phyloP scores from a whole-genome alignment of 345 rosid genomes.

The Firmiana major region DNA sequence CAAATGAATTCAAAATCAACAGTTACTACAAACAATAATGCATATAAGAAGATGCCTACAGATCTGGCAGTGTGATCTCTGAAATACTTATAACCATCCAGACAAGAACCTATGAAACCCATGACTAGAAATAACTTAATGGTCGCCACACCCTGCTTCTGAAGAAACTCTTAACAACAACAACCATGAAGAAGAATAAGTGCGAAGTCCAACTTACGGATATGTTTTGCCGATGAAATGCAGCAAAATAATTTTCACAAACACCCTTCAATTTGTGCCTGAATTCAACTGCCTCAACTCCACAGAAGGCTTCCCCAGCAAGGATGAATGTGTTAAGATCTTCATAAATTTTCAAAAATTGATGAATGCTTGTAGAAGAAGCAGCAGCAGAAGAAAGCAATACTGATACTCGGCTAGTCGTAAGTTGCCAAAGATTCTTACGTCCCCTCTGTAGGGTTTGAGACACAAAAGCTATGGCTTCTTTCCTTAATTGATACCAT shows the following conservation, averaged over 20 bases:
- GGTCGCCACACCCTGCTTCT: not conserved
- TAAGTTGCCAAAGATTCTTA: constrained; percentile 97
- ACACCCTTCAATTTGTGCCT: constrained; percentile 88
- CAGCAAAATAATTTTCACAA: constrained; percentile 72
- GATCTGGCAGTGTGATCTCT: not conserved
- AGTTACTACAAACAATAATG: not conserved
- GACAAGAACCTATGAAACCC: not conserved
- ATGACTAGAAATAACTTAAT: not conserved
- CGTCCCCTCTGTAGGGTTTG: constrained; percentile 89
- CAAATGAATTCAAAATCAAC: not conserved
- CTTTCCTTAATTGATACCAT: constrained; percentile 91
- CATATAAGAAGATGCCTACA: not conserved
- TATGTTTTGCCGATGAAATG: constrained; percentile 89
- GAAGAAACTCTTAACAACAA: not conserved
- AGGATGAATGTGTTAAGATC: constrained; percentile 80
- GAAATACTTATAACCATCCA: not conserved
- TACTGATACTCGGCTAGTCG: constrained; percentile 85
- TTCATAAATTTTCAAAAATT: constrained; percentile 88
- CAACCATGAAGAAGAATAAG: not conserved
- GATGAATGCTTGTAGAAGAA: constrained; percentile 88
- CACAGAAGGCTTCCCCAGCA: constrained; percentile 98
- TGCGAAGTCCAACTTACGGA: constrained; percentile 52
- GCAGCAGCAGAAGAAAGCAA: constrained; percentile 83
- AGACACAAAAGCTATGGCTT: constrained; percentile 78
- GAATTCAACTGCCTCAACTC: constrained; percentile 85